Base-by-base conservation (phyloP, 176 grass and related monocot species). In the Triticum timopheevii region DNA sequence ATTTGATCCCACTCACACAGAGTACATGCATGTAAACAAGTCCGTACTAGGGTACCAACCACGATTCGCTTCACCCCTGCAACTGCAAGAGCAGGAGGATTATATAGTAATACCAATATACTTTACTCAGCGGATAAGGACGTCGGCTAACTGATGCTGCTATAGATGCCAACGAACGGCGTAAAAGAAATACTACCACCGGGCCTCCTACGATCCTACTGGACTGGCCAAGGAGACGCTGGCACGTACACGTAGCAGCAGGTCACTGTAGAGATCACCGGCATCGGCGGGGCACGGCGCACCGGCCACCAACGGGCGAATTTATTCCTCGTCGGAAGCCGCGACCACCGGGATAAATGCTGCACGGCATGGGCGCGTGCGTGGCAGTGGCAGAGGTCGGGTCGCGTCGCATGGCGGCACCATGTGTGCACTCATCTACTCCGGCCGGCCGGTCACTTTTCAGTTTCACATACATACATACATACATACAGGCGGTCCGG, bases 301-400 rank as follows among this genome's bases (percentile, higher is more conserved):
- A 79, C 81, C 65, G 75, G 82, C 69, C 87, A 74, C 87, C 85
- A 75, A 28, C 84, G 78, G 13, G 8, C 1, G 44, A 69, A 81
- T 91, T 88, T 81, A 91, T 64, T 85, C 19, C n/a, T 20, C 76
- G 69, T 8, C 81, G 28, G 89, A 39, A 17, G 65, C 73, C 28
- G 84, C 82, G 73, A 83, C 79, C 73, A 71, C 83, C 62, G 30
- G 23, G 66, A 84, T 80, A 69, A 91, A 84, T 80, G 31, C 76
- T 22, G 73, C 75, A 79, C 54, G 80, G 73, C 23, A 68, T 76
- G 73, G 73, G 73, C 44, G 6, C 74, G 75, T 58, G 83, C 63
- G 39, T 33, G 11, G 12, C 42, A 44, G 44, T 47, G 44, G 16
- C 71, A 64, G 42, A 74, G 85, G 7, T 42, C 73, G 28, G 19